Percentiles rank a stretch among this genome's conserved stretches.
Conservation (phyloP, 768 basidiomycete genomes). For the Termitomyces sp. region DNA sequence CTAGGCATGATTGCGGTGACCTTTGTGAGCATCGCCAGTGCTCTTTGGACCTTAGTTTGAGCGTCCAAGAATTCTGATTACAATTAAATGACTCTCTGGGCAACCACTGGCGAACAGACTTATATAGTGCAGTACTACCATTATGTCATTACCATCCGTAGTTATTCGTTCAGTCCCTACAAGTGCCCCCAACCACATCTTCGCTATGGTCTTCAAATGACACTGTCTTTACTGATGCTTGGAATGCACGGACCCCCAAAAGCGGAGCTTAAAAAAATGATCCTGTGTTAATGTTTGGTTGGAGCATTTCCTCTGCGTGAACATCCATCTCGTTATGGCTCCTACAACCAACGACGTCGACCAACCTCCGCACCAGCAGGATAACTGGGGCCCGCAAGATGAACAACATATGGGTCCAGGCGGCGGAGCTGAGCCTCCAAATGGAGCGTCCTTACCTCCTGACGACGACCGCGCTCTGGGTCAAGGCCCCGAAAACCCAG, state of each 20-base stretch:
- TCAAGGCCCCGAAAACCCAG: slow-evolving; percentile 45
- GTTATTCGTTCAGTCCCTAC: slow-evolving; percentile 12
- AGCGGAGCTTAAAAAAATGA: slow-evolving; percentile 16
- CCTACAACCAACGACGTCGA: slow-evolving; percentile 19
- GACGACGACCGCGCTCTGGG: slow-evolving; percentile 42
- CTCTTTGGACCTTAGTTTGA: slow-evolving; percentile 38
- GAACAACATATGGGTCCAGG: slow-evolving; percentile 39
- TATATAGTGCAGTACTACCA: slow-evolving; percentile 7
- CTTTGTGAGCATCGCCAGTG: slow-evolving; percentile 33
- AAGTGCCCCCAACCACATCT: slow-evolving; percentile 6
- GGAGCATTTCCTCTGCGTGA: slow-evolving; percentile 3
- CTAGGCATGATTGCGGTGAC: slow-evolving; percentile 30
- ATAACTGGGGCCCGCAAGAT: slow-evolving; percentile 49
- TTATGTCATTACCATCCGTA: slow-evolving; percentile 11
- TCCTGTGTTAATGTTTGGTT: slow-evolving; percentile 8
- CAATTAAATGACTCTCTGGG: neutral
- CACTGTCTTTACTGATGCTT: neutral
- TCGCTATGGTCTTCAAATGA: slow-evolving; percentile 10
- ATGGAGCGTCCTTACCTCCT: slow-evolving; percentile 42
- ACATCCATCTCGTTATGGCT: slow-evolving; percentile 14
- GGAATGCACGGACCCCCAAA: slow-evolving; percentile 14
- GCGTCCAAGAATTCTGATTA: neutral
- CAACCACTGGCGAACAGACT: slow-evolving; percentile 7
- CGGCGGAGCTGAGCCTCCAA: slow-evolving; percentile 35
- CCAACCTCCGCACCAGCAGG: slow-evolving; percentile 29